These are phyloP conservation scores for Trichoderma cornu-damae DNA, from an alignment of 2,329 filamentous ascomycete species.

Conservation along the genomic window DNA sequence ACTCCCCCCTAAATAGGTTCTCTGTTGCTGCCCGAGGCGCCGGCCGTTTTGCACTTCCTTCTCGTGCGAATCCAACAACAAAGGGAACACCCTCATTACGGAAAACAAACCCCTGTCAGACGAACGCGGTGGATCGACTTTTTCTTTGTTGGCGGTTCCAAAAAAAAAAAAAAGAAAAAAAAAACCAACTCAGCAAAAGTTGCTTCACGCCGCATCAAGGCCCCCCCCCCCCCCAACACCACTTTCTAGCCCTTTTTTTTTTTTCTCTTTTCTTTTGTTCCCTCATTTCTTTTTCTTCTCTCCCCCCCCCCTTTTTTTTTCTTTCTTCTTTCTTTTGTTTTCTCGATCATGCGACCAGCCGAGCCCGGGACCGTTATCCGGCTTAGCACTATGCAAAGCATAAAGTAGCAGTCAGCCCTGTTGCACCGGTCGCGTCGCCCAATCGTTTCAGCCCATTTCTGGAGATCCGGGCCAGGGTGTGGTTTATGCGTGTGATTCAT, in stretches of 20 bases:
- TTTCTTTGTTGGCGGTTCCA: neutral
- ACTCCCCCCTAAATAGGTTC: too few relatives aligned
- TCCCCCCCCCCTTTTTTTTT: neutral
- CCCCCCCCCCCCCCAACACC: neutral
- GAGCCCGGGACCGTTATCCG: conserved; percentile 4
- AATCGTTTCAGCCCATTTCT: conserved; percentile 12
- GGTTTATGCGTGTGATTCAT: conserved; percentile 12
- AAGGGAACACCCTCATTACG: neutral
- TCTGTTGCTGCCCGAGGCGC: neutral
- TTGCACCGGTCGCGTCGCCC: conserved; percentile 4
- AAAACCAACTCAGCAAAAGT: conserved; percentile 4
- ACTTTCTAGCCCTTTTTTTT: neutral
- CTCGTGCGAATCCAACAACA: neutral
- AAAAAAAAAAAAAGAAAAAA: too few relatives aligned
- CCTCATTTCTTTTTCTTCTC: neutral
- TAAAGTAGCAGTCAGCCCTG: conserved; percentile 11
- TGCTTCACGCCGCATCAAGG: neutral
- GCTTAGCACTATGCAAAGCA: conserved; percentile 11
- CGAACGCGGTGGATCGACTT: neutral
- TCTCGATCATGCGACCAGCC: conserved; percentile 1
- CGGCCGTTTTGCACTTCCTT: neutral
- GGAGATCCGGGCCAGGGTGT: conserved; percentile 9
- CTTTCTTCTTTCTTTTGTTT: neutral
- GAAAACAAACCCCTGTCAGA: conserved; percentile 1
- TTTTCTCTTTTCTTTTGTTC: too few relatives aligned